Evolutionary conservation across 176 grass and related monocot genomes (phyloP), one percentile per base, ranked within the genome.

Genomic region (Hsuehochloa calcarea): DNA sequence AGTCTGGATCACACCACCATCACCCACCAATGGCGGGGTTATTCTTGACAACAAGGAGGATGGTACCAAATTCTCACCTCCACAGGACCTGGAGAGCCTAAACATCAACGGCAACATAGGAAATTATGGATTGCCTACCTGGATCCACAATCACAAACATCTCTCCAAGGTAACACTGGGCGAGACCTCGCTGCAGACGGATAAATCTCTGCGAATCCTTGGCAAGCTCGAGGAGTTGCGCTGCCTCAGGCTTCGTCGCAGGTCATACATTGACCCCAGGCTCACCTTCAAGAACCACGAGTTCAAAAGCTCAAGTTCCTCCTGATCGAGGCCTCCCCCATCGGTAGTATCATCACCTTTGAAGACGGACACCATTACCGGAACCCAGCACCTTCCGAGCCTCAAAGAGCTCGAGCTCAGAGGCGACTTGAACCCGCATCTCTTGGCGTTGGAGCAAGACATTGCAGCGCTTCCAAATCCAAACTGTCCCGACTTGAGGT

Each of bases 301-400:
- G 3, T 81, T 81, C 64, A 3, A 17, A 1, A 1, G 0, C 81
- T 49, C 40, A 62, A 6, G 15, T 23, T 16, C 15, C 27, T 61
- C 0, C 2, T 72, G 1, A 6, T 63, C 0, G 54, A 37, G 6
- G 11, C 8, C 5, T 8, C 0, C 0, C 0, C 5, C 9, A 65
- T 12, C 77, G 40, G 1, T 41, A 31, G 1, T 5, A 3, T 0
- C 2, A 80, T 80, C 3, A 6, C 1, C 6, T 68, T 81, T 15
- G 6, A 55, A 20, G 13, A 50, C 0, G 47, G 31, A 34, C 31
- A 34, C 31, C 31, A 34, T 34, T 34, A 34, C 31, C 3, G 31
- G 31, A 34, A 34, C 3, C 31, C 31, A 34, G 2, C 31, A 34
- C 31, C 31, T 34, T 34, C 31, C 1, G 31, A 34, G 31, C 31